phyloP scores from a whole-genome alignment of 2,329 filamentous ascomycete species.

The Fusarium sp. region DNA sequence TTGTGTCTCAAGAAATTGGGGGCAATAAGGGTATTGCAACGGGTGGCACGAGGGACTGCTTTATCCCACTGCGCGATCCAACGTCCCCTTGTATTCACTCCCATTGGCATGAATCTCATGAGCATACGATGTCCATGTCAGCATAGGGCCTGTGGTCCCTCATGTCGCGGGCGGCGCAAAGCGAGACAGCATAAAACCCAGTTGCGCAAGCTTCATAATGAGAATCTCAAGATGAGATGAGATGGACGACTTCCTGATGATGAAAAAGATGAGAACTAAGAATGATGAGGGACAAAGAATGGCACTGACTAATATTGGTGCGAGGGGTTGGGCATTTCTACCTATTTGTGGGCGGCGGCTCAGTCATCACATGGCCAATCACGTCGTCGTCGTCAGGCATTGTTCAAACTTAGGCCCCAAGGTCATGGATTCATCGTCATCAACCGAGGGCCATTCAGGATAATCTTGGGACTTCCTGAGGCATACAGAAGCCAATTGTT shows the following conservation, averaged over 20 bases:
- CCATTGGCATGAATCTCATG: background rate
- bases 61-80: background rate
- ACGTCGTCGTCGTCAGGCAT: background rate
- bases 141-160: background rate
- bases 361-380: conserved; percentile 16
- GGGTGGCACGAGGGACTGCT: background rate
- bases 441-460: background rate
- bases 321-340: conserved; percentile 22
- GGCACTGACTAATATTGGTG: conserved; percentile 7
- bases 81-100: background rate
- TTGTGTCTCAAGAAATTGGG: background rate
- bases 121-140: background rate
- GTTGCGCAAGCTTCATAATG: background rate
- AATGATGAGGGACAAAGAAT: conserved; percentile 21
- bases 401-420: background rate
- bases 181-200: background rate
- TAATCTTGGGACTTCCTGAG: conserved; percentile 4
- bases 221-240: background rate
- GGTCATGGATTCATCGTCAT: background rate
- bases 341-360: conserved; percentile 20
- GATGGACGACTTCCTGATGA: background rate
- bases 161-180: background rate
- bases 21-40: background rate
- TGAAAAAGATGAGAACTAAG: background rate
- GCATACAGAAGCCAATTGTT: background rate